Conservation (phyloP, 371 early-diverging fungal genomes). For the Lichtheimia ornata region DNA sequence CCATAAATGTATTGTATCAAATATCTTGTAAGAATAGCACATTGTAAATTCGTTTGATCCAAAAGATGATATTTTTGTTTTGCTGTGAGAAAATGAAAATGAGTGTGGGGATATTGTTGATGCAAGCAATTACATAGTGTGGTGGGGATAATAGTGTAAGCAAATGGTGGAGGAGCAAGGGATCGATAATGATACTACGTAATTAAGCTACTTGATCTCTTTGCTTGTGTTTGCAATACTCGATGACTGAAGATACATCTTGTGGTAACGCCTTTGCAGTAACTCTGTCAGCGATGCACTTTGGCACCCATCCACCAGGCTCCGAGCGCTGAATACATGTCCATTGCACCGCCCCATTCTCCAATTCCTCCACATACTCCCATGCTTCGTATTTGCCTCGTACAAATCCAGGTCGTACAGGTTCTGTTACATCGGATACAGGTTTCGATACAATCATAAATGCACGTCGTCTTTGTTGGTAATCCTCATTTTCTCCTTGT, state of each 20-base stretch:
- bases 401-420: constrained; percentile 17
- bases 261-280: constrained; percentile 23
- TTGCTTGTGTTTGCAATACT: constrained; percentile 17
- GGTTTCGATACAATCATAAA: constrained; percentile 33
- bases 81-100: too few relatives aligned
- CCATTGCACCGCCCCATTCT: constrained; percentile 27
- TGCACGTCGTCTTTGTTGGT: constrained; percentile 1
- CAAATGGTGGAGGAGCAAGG: too few relatives aligned
- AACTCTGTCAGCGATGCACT: constrained; percentile 19
- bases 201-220: not conserved
- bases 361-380: constrained; percentile 25
- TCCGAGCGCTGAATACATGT: constrained; percentile 28
- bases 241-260: constrained; percentile 20
- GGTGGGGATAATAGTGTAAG: too few relatives aligned
- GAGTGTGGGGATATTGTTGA: too few relatives aligned
- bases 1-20: too few relatives aligned
- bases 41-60: too few relatives aligned
- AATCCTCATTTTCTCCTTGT: too few relatives aligned
- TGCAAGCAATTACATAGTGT: too few relatives aligned
- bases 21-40: too few relatives aligned
- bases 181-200: too few relatives aligned
- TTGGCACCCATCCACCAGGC: constrained; percentile 29
- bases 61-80: too few relatives aligned
- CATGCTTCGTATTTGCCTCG: constrained; percentile 34
- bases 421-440: constrained; percentile 4